Conservation (phyloP, 768 basidiomycete species). For the Suillus discolor region DNA sequence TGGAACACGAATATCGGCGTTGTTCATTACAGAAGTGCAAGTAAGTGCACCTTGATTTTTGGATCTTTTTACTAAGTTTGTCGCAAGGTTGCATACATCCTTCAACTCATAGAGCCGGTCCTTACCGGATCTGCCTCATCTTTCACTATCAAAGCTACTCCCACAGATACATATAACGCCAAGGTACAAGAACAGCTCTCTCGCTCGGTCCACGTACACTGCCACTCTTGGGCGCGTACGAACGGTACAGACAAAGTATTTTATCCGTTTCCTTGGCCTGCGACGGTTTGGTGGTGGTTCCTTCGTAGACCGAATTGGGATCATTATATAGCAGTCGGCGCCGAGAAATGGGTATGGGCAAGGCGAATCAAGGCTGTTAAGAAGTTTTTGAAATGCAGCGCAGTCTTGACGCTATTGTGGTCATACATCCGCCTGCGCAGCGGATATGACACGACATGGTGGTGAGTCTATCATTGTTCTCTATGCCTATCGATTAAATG, state of each 20-base stretch:
- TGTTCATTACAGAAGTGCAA: not conserved
- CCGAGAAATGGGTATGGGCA: conserved; percentile 27
- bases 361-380: conserved; percentile 10
- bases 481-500: not conserved
- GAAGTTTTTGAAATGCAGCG: conserved; percentile 9
- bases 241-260: not conserved
- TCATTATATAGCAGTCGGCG: not conserved
- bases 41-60: not conserved
- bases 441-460: not conserved
- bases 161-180: not conserved
- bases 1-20: not conserved
- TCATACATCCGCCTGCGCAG: conserved; percentile 6
- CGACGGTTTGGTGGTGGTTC: not conserved
- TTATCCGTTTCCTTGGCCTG: not conserved
- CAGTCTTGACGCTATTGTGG: conserved; percentile 9
- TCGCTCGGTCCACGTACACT: not conserved
- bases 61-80: not conserved
- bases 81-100: not conserved
- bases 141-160: not conserved
- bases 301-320: not conserved
- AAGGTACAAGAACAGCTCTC: not conserved
- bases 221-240: not conserved
- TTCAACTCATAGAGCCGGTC: not conserved
- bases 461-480: not conserved
- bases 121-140: not conserved